A percentile compares a stretch with the other conserved stretches of the same genome.
Evolutionary conservation across 2,329 filamentous ascomycete species (phyloP).

Genomic region (Diaporthe capsici): DNA sequence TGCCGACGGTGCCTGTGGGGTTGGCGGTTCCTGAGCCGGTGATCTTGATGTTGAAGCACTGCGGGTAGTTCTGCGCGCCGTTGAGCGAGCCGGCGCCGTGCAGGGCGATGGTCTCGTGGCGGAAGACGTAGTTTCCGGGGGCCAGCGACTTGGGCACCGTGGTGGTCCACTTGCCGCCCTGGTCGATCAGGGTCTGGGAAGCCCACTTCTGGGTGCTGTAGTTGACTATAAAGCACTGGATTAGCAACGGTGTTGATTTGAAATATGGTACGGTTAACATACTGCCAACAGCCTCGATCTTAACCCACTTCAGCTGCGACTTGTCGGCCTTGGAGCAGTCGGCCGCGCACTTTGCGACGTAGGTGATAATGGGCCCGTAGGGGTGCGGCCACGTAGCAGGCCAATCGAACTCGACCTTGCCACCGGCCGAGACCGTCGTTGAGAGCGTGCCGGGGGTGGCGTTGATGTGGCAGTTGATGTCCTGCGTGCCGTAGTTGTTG

Average conservation of each 20-base stretch:
- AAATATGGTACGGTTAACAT: background rate
- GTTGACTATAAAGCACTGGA: background rate
- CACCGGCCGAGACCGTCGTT: slow-evolving; percentile 41
- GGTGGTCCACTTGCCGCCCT: slow-evolving; percentile 62
- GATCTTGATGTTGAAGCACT: slow-evolving; percentile 62
- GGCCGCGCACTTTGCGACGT: slow-evolving; percentile 47
- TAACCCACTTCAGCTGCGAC: slow-evolving; percentile 52
- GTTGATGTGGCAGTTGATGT: slow-evolving; percentile 41
- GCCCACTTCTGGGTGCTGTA: slow-evolving; percentile 50
- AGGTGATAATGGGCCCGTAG: slow-evolving; percentile 49
- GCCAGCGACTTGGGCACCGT: slow-evolving; percentile 53
- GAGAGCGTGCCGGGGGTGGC: slow-evolving; percentile 37
- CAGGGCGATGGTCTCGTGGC: slow-evolving; percentile 65
- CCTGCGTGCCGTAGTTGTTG: slow-evolving; percentile 36
- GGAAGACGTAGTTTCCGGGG: slow-evolving; percentile 60
- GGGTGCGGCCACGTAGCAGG: slow-evolving; percentile 50
- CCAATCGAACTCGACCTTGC: slow-evolving; percentile 45
- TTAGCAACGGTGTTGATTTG: background rate
- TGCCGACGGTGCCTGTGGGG: slow-evolving; percentile 47
- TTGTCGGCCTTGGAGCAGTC: slow-evolving; percentile 49
- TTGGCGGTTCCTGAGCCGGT: slow-evolving; percentile 53
- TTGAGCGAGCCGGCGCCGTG: slow-evolving; percentile 57
- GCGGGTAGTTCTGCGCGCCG: slow-evolving; percentile 63
- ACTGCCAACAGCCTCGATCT: slow-evolving; percentile 52
- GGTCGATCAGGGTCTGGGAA: slow-evolving; percentile 58